Evolutionary conservation across 129 eudicot species (phyloP).

Genomic region (Daucus carota): DH1_v3.0 NC_030384.2:35758501-35759000

Average conservation of each 20-base stretch:
- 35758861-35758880: neutral
- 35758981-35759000: slow-evolving; percentile 36
- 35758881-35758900: neutral
- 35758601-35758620: neutral
- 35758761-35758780: slow-evolving; percentile 68
- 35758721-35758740: neutral
- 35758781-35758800: slow-evolving; percentile 80
- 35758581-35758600: neutral
- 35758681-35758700: neutral
- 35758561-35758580: neutral
- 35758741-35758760: slow-evolving; percentile 33
- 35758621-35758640: neutral
- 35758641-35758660: neutral
- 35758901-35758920: neutral
- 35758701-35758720: neutral
- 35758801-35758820: slow-evolving; percentile 82
- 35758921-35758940: neutral
- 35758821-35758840: slow-evolving; percentile 72
- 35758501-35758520: neutral
- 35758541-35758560: neutral
- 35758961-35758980: slow-evolving; percentile 30
- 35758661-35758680: neutral
- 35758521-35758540: neutral
- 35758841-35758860: slow-evolving; percentile 70
- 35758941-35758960: neutral